Base-by-base conservation (phyloP, 2,329 filamentous ascomycete species). In the Penicillium oxalicum region DNA sequence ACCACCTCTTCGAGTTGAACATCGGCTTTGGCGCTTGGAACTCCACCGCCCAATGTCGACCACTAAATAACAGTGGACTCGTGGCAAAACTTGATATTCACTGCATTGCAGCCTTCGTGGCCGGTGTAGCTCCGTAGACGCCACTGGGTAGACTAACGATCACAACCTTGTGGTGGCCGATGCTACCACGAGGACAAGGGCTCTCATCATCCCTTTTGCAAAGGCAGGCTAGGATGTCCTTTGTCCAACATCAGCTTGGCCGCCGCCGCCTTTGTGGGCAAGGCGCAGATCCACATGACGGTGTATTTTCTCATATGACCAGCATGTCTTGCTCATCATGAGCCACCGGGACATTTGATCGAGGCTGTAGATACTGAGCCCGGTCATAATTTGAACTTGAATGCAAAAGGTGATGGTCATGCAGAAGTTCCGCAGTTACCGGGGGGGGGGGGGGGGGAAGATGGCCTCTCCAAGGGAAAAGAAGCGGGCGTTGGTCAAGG, bases 211-310 rank as follows among this genome's bases (percentile, higher is more conserved):
- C 18, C 18, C 18, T 41, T 49, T 13, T 42, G 28, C 4, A 35
- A 44, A 13, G 49, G 40, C 27, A 53, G 40, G 32, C 43, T 29
- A 3, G 37, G 24, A 40, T 59, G 56, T 24, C 29, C 37, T 35
- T 51, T 27, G 39, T 60, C 56, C 27, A 59, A 47, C 52, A 56
- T 57, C 12, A 46, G 50, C 25, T 55, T 57, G 28, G 55, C 54
- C 7, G 59, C 58, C 4, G 52, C 56, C 38, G 51, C 54, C 46
- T 60, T 61, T 4, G 52, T 49, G 4, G 56, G 51, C 26, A 59
- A 40, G 25, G 54, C 48, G 35, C 57, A 59, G 41, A 60, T 44
- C 47, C 53, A 53, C 37, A 54, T 52, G 24, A 60, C 42, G 8
- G 49, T 57, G 45, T 59, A 59, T 36, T 32, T 11, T 32, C 9